Conservation (phyloP, 768 basidiomycete species). For the Rubroboletus satanas region DNA sequence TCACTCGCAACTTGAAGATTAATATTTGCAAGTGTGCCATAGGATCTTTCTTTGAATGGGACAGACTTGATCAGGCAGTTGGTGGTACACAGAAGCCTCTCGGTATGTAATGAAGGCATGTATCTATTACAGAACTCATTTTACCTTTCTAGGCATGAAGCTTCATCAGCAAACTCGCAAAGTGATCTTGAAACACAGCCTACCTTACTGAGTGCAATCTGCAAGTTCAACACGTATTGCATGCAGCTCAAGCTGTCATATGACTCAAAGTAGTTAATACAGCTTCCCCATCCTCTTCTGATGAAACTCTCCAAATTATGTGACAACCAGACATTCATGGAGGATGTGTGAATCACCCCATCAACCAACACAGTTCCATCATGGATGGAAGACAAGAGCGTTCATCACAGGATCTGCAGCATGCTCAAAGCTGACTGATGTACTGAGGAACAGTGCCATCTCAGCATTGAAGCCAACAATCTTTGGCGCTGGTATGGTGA, state of each 20-base stretch:
- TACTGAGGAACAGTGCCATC: background rate
- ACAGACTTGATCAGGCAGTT: conserved; percentile 1
- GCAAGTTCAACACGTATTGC: background rate
- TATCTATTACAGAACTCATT: background rate
- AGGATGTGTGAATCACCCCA: background rate
- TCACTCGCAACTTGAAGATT: background rate
- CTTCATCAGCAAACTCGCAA: background rate
- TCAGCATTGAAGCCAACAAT: background rate
- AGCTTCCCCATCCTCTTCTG: background rate
- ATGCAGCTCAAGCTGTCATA: background rate
- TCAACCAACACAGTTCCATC: accelerated
- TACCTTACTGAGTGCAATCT: background rate
- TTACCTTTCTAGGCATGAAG: background rate
- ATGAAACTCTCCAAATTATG: background rate
- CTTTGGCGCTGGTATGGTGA: background rate
- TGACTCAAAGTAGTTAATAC: background rate
- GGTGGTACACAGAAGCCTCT: background rate
- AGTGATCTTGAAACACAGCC: background rate
- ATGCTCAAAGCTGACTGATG: background rate
- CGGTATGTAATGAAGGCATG: background rate
- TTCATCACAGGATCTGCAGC: background rate
- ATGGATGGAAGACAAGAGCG: background rate
- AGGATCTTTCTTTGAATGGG: background rate
- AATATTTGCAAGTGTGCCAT: background rate
- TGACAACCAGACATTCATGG: background rate